Evolutionary conservation across 2,329 filamentous ascomycete species (phyloP), one percentile per base, ranked within the genome.

Genomic region (Calycina marina): DNA sequence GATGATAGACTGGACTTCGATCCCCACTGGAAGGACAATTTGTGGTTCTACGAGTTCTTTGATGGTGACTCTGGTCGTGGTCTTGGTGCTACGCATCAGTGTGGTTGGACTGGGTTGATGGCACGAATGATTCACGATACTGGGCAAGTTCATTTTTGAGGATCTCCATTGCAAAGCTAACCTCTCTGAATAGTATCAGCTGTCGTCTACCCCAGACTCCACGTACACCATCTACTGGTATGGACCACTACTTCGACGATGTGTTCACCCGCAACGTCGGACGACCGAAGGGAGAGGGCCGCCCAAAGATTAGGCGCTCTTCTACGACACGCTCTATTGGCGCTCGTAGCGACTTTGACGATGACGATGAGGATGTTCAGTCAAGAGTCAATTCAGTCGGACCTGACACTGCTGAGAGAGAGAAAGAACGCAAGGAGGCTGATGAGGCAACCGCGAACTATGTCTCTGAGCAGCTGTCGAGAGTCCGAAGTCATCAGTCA

Each of bases 31-130:
- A 88, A 79, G 55, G 86, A 92, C 49, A 73, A 86, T 49, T 64
- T 96, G 47, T 94, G 84, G 82, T 96, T 93, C 66, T 80, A 93
- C 53, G 88, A 96, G 55, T 96, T 92, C 65, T 96, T 96, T 52
- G 88, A 96, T 51, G 88, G 85, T 24, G 86, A 96, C 53, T 77
- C 67, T 31, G 88, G 88, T 10, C 78, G 85, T 44, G 88, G 90
- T 11, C 68, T 96, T 1, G 88, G 88, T 36, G 84, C 88, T 22
- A 88, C 77, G 29, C 90, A 96, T 56, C 90, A 96, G 56, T 93
- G 84, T 51, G 88, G 88, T 30, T 96, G 90, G 88, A 94, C 88
- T 22, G 88, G 88, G 14, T 58, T 96, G 44, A 85, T 96, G 54
- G 88, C 88, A 15, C 86, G 92, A 58, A 81, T 96, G 72, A 96